A percentile compares a stretch with the other conserved stretches of the same genome.
phyloP scores from a whole-genome alignment of 805 yeast species.

The Wickerhamiella azymoides region DNA sequence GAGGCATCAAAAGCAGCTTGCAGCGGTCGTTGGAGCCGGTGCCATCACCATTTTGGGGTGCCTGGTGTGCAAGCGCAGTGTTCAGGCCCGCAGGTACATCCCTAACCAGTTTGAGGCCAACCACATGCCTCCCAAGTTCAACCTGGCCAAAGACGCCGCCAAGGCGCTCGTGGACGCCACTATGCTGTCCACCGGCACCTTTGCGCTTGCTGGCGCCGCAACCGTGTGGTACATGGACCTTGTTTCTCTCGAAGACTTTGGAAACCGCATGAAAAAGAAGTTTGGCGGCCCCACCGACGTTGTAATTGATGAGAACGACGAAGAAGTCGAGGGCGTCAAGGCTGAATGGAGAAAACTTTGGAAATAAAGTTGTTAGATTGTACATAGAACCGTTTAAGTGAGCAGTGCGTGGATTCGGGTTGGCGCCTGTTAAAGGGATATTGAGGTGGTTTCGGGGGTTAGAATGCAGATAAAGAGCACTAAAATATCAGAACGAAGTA shows the following conservation, averaged over 20 bases:
- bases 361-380: not conserved
- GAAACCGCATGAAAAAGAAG: conserved; percentile 45
- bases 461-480: too few relatives aligned
- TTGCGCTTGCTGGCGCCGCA: conserved; percentile 61
- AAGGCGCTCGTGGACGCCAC: conserved; percentile 77
- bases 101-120: conserved; percentile 75
- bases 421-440: too few relatives aligned
- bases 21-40: conserved; percentile 58
- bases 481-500: too few relatives aligned
- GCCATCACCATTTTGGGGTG: conserved; percentile 58
- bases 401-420: too few relatives aligned
- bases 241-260: conserved; percentile 53
- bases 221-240: conserved; percentile 72
- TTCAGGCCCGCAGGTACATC: conserved; percentile 53
- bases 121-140: conserved; percentile 72
- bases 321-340: conserved; percentile 3
- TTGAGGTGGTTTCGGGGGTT: too few relatives aligned
- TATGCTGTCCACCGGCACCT: conserved; percentile 53
- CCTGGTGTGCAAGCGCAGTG: conserved; percentile 60
- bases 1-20: conserved; percentile 49
- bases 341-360: conserved; percentile 1
- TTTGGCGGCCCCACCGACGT: conserved; percentile 46
- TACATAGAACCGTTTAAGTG: not conserved
- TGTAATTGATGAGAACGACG: conserved; percentile 13
- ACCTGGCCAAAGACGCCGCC: conserved; percentile 69